These are phyloP conservation scores for Pleoardoris graminearum DNA, from an alignment of 2,329 filamentous ascomycete species.

Conservation along the genomic window DNA sequence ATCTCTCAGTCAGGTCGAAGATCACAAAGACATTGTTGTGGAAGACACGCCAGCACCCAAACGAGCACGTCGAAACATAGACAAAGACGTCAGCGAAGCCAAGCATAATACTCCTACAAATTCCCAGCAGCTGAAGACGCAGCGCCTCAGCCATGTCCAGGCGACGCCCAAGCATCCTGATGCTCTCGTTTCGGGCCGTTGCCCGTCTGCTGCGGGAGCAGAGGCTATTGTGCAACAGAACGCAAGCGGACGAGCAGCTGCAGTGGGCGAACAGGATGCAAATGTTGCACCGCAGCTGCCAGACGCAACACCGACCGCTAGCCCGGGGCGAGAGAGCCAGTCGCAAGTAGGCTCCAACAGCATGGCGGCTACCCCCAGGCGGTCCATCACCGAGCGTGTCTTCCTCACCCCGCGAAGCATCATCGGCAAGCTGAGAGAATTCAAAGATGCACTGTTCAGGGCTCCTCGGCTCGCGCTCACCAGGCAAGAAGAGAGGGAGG, in stretches of 20 bases:
- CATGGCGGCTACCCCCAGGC: slow-evolving; percentile 27
- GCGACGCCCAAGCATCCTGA: slow-evolving; percentile 17
- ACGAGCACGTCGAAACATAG: slow-evolving; percentile 23
- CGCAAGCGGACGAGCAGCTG: background rate
- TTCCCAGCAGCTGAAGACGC: slow-evolving; percentile 9
- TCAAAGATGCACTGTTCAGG: slow-evolving; percentile 61
- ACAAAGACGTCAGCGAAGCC: slow-evolving; percentile 38
- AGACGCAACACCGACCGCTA: slow-evolving; percentile 10
- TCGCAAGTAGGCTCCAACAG: slow-evolving; percentile 13
- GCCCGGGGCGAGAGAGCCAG: slow-evolving; percentile 10
- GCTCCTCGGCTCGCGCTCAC: slow-evolving; percentile 59
- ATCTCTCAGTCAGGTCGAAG: slow-evolving; percentile 34
- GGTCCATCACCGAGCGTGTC: slow-evolving; percentile 39
- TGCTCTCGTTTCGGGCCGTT: no score
- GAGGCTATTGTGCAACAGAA: slow-evolving; percentile 1
- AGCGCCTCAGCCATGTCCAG: slow-evolving; percentile 24
- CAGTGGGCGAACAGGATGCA: slow-evolving; percentile 12
- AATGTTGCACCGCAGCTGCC: slow-evolving; percentile 16
- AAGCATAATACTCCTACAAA: slow-evolving; percentile 11
- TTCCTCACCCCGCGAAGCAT: slow-evolving; percentile 54
- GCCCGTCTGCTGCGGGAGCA: slow-evolving; percentile 8
- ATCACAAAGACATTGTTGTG: slow-evolving; percentile 22
- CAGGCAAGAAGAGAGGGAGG: slow-evolving; percentile 66
- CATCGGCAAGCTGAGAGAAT: slow-evolving; percentile 47
- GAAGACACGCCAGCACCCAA: slow-evolving; percentile 39